Base-by-base conservation (phyloP, 2,329 filamentous ascomycete species). In the Pyrenophora tritici-repentis region DNA sequence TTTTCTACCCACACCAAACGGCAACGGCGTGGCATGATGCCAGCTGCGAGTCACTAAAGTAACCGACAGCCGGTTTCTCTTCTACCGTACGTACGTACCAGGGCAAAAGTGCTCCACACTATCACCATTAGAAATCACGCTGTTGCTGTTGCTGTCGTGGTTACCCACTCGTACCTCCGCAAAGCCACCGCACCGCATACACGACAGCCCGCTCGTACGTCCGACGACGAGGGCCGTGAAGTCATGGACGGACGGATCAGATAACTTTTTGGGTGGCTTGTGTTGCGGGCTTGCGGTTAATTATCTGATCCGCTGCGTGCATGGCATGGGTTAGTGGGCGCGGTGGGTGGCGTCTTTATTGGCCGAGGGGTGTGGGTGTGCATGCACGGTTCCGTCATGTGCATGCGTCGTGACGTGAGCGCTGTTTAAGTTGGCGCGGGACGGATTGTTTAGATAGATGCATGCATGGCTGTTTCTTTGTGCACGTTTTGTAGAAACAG, bases 281-380 rank as follows among this genome's bases (percentile, higher is more conserved):
- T 24, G 5, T 7, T 24, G 2, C 22, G 22, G 22, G n/a, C 4
- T 40, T 44, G 40, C 56, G 58, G 47, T 59, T 68, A 63, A 66
- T 51, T 70, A 69, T 71, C 67, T 63, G 66, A 71, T 70, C 68
- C 66, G 65, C 58, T 4, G 48, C 58, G 58, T 66, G 62, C 61
- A 64, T 58, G 12, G 26, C 26, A 29, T 29, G 26, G 9, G 26
- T 13, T 29, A 29, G 36, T 7, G 16, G 12, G 31, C 8, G 31
- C 24, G 4, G 6, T 12, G 12, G 5, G 10, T 6, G 3, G 22
- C 22, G 3, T 4, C 22, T 24, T 18, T n/a, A 50, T 53, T 54
- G 42, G 59, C 7, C 31, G 18, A 22, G 17, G n/a, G 1, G n/a
- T 10, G 35, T 31, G 26, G 2, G 13, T 10, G 26, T 29, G 26